phyloP scores from a whole-genome alignment of 1,139 yeast genomes.

The Magnusiomyces ingens region DNA sequence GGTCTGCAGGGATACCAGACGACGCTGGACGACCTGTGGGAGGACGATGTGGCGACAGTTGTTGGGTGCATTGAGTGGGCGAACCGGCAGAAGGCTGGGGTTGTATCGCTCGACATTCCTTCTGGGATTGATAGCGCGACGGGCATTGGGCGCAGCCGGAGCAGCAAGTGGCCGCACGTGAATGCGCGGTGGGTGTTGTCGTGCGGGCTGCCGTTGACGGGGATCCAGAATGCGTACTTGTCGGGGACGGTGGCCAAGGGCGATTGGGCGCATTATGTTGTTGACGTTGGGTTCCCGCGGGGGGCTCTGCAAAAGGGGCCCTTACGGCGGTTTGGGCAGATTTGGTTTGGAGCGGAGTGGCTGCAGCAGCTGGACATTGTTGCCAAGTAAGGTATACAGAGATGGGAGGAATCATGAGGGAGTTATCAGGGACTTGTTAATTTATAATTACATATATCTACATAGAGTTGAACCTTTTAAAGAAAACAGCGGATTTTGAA shows the following conservation, averaged over 20 bases:
- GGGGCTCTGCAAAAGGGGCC: conserved; percentile 36
- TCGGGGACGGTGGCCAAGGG: conserved; percentile 38
- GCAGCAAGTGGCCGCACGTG: conserved; percentile 16
- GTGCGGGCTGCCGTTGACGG: conserved; percentile 67
- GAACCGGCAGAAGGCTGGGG: conserved; percentile 45
- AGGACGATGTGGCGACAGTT: conserved; percentile 44
- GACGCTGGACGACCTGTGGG: conserved; percentile 47
- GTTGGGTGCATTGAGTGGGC: conserved; percentile 59
- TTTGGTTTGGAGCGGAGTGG: conserved; percentile 39
- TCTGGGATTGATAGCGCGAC: conserved; percentile 83
- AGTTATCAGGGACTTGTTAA: too few species aligned
- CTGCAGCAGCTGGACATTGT: conserved; percentile 23
- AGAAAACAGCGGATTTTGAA: too few species aligned
- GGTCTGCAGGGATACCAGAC: conserved; percentile 80
- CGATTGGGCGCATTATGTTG: conserved; percentile 50
- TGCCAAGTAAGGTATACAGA: conserved; percentile 3
- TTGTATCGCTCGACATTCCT: conserved; percentile 73
- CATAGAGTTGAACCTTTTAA: neutral
- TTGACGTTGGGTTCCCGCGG: conserved; percentile 70
- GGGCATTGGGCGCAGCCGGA: conserved; percentile 40
- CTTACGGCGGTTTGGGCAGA: conserved; percentile 39
- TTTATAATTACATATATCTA: neutral
- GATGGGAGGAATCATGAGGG: too few species aligned
- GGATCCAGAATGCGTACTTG: conserved; percentile 54
- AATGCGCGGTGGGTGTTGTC: conserved; percentile 55